A percentile compares a stretch with the other conserved stretches of the same genome.
phyloP scores from a whole-genome alignment of 208 protist species.

The Histomonas meleagridis region DNA sequence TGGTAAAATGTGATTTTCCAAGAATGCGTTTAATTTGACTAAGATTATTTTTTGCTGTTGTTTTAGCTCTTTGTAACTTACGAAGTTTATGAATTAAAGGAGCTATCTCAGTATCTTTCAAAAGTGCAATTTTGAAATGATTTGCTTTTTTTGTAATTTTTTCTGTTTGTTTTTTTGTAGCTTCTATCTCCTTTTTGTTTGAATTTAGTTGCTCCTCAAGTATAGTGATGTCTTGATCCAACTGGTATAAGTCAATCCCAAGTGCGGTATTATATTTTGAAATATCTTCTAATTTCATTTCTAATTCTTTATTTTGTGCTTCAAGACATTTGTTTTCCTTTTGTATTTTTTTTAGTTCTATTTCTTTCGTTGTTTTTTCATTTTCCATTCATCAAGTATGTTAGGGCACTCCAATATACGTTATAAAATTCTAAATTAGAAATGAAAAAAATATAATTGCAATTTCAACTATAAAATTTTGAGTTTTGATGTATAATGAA shows the following conservation, averaged over 20 bases:
- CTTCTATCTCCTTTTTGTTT: background rate
- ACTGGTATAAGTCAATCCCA: background rate
- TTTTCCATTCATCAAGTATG: too few relatives aligned
- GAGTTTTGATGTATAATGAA: too few relatives aligned
- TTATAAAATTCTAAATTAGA: too few relatives aligned
- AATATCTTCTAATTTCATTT: background rate
- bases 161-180: background rate
- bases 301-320: background rate
- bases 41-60: background rate
- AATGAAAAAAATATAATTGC: too few relatives aligned
- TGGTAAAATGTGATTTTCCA: background rate
- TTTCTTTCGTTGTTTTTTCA: too few relatives aligned
- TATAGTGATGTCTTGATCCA: background rate
- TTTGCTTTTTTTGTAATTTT: conserved; percentile 21
- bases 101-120: background rate
- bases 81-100: background rate
- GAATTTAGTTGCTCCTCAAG: background rate
- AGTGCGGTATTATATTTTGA: background rate
- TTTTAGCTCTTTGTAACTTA: background rate
- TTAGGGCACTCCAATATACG: too few relatives aligned
- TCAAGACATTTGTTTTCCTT: background rate
- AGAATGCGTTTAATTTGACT: background rate
- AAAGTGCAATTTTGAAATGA: background rate
- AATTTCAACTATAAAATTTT: too few relatives aligned
- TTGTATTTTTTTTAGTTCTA: background rate